phyloP scores from a whole-genome alignment of 108 stramenopile species.

The Fistulifera solaris region DNA sequence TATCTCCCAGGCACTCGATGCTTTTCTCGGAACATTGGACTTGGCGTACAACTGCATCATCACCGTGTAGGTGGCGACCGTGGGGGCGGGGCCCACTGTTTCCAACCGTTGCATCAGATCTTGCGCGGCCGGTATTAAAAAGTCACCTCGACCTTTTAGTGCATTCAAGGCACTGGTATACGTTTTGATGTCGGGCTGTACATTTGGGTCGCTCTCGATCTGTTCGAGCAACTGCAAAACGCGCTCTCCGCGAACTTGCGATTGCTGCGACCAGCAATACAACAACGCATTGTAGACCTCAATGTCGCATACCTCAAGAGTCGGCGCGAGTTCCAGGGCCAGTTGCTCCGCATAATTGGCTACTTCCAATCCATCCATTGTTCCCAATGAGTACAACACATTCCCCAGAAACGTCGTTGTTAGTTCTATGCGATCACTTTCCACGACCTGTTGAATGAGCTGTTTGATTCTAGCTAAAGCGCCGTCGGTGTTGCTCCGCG shows the following conservation, averaged over 20 bases:
- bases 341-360: slow-evolving; percentile 7
- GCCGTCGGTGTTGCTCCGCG: not conserved
- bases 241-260: slow-evolving; percentile 1
- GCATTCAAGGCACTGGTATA: slow-evolving; percentile 15
- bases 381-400: slow-evolving; percentile 9
- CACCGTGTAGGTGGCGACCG: slow-evolving; percentile 18
- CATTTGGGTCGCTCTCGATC: slow-evolving; percentile 5
- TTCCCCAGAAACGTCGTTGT: slow-evolving; percentile 6
- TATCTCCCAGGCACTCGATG: slow-evolving; percentile 7
- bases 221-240: slow-evolving; percentile 4
- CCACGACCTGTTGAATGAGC: no score
- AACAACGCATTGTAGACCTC: slow-evolving; percentile 16
- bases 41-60: slow-evolving; percentile 16
- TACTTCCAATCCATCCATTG: slow-evolving; percentile 1
- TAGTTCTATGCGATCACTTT: not conserved
- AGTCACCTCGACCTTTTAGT: slow-evolving; percentile 6
- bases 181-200: slow-evolving; percentile 11
- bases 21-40: slow-evolving; percentile 10
- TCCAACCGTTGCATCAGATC: slow-evolving; percentile 10
- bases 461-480: not conserved
- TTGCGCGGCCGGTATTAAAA: slow-evolving; percentile 1
- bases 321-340: not conserved
- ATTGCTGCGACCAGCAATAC: slow-evolving; percentile 11
- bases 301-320: no score
- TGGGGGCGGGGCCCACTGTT: slow-evolving; percentile 4